phyloP scores from a whole-genome alignment of 495 filamentous ascomycete genomes.

The Xylaria cubensis region DNA sequence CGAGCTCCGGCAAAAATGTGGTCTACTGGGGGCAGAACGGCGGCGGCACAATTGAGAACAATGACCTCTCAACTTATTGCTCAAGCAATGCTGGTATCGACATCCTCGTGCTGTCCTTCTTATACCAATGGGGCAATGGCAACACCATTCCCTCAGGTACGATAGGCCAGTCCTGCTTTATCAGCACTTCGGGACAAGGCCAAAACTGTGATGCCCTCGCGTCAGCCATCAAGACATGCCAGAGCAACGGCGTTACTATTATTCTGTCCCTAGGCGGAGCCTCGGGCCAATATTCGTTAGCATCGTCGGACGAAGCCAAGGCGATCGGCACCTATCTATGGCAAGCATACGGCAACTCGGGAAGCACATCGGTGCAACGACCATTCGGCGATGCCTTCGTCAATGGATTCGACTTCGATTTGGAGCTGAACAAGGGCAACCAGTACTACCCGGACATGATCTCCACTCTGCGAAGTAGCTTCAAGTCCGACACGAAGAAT shows the following conservation, averaged over 20 bases:
- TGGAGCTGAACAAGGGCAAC: constrained; percentile 51
- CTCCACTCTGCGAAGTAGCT: constrained; percentile 52
- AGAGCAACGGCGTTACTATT: constrained; percentile 56
- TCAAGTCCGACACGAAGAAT: constrained; percentile 50
- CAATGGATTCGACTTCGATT: constrained; percentile 68
- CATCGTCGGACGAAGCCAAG: constrained; percentile 49
- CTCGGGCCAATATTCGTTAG: constrained; percentile 47
- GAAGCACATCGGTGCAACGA: constrained; percentile 37
- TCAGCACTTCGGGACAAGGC: constrained; percentile 38
- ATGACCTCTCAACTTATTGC: constrained; percentile 52
- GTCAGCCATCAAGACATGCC: constrained; percentile 56
- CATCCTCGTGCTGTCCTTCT: constrained; percentile 61
- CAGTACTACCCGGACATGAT: constrained; percentile 54
- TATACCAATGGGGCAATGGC: constrained; percentile 51
- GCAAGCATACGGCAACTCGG: constrained; percentile 58
- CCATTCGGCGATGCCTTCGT: constrained; percentile 59
- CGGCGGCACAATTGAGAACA: constrained; percentile 48
- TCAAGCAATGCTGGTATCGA: constrained; percentile 48
- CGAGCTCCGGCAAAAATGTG: constrained; percentile 43
- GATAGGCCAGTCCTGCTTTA: constrained; percentile 49
- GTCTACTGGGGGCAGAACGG: constrained; percentile 57
- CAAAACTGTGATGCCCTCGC: constrained; percentile 55
- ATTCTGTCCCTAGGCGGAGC: constrained; percentile 59
- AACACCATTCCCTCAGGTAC: constrained; percentile 45
- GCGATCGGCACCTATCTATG: constrained; percentile 58